Evolutionary conservation across 2,329 filamentous ascomycete genomes (phyloP), one percentile per base, ranked within the genome.

Genomic region (Lasiodiplodia sp.): DNA sequence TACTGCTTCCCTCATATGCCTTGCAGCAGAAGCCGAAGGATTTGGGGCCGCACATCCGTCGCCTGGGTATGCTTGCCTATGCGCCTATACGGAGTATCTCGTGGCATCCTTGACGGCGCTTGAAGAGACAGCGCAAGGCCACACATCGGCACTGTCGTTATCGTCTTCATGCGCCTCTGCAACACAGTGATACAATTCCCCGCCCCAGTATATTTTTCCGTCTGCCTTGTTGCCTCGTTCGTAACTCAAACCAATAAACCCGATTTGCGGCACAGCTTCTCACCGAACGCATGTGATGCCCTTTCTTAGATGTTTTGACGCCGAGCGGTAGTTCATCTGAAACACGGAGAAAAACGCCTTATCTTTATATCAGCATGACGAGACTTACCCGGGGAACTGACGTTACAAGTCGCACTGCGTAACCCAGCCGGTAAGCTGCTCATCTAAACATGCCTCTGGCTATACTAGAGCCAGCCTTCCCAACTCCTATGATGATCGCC

Each of bases 11-110:
- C 47, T 64, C 60, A 40, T 49, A 64, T 52, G 31, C 25, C 31
- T 52, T 64, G 60, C 47, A 52, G 47, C 31, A 52, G 14, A 2
- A 64, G 21, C 47, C 60, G 60, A 64, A 52, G 60, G 60, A 64
- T 64, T 25, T n/a, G n/a, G 47, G 60, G 28, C 60, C 60, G 60
- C 44, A n/a, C 60, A 25, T 64, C 60, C 60, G 40, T 28, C 11
- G 60, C 44, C 11, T 51, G 31, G 60, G 47, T n/a, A 64, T 64
- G 47, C 60, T 52, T 64, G 58, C 28, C 14, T 63, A n/a, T 31
- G 12, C 28, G 34, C 34, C 55, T 58, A 14, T 25, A 21, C 38
- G 55, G 55, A 40, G 34, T 23, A 58, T 14, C 37, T 16, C 16
- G n/a, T 37, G 23, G 21, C 23, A 7, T n/a, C 34, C 34, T 44